These are phyloP conservation scores for Fusarium temperatum DNA, from an alignment of 2,329 filamentous ascomycete genomes.

Conservation along the genomic window DNA sequence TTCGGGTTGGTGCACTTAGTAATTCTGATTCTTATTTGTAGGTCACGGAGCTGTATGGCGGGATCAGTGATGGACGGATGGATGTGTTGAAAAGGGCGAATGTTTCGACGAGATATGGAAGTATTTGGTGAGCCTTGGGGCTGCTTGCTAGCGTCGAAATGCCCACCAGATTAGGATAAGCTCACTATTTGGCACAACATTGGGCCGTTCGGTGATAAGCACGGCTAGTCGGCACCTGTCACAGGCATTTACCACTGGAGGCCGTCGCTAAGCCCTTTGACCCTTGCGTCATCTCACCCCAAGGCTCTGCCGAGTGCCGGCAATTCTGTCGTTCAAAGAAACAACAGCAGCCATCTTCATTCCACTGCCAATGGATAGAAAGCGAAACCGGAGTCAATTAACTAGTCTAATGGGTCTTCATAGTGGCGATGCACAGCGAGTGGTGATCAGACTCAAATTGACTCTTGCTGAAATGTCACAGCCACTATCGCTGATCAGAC, in stretches of 20 bases:
- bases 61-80: neutral
- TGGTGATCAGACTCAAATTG: neutral
- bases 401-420: neutral
- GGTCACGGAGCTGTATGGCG: neutral
- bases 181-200: neutral
- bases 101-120: neutral
- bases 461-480: neutral
- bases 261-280: neutral
- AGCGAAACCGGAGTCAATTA: neutral
- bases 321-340: neutral
- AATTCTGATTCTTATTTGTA: rapidly evolving
- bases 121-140: neutral
- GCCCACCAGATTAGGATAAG: neutral
- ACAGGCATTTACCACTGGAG: neutral
- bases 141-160: neutral
- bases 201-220: neutral
- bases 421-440: neutral
- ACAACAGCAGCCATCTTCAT: neutral
- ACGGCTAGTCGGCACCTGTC: neutral
- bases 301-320: neutral
- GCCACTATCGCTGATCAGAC: neutral
- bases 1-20: neutral
- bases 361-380: neutral
- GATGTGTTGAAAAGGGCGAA: neutral
- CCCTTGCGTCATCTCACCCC: neutral